Base-by-base conservation (phyloP, 345 rosid genomes). In the Pseudoturritis turrita region DNA sequence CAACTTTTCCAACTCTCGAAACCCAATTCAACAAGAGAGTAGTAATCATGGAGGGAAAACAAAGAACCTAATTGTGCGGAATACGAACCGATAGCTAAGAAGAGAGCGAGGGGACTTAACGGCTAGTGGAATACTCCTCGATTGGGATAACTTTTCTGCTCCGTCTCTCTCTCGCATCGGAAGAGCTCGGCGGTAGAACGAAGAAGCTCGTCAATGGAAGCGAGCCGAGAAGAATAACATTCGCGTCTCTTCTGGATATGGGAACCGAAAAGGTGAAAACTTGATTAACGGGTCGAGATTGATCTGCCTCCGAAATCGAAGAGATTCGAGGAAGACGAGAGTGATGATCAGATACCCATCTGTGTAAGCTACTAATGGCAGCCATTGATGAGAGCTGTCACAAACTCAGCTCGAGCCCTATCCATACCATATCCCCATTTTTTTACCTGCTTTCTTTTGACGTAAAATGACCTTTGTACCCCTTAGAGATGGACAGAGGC, bases 161-260 rank as follows among this genome's bases (percentile, higher is more conserved):
- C 79, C 96, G 87, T 80, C 98, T 83, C 81, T 90, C 97, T 65
- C 94, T 83, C 36, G 97, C 92, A 23, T 85, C 87, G 4, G 94
- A 75, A 23, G 75, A 63, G 19, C 60, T 84, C 1, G 91, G 91
- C 18, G 74, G 73, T 21, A 84, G 49, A 72, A 80, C 37, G 70
- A 84, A 67, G 67, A 77, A 71, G 77, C 67, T 70, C 52, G 62
- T 74, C 23, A 79, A 71, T 28, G 93, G 85, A 61, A 88, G 15
- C 7, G 89, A 73, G 61, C 79, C 6, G 12, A 77, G 54, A 11
- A 87, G 83, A 1, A 84, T 55, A 44, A 86, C 51, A 58, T 83
- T 73, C 6, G 79, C 83, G 18, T 79, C 70, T 78, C 98, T 84
- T 83, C 95, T 74, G 11, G 89, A 89, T 28, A 80, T 67, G 65